Evolutionary conservation across 148 eudicot species (phyloP).

Genomic region (Limonium bicolor): DNA sequence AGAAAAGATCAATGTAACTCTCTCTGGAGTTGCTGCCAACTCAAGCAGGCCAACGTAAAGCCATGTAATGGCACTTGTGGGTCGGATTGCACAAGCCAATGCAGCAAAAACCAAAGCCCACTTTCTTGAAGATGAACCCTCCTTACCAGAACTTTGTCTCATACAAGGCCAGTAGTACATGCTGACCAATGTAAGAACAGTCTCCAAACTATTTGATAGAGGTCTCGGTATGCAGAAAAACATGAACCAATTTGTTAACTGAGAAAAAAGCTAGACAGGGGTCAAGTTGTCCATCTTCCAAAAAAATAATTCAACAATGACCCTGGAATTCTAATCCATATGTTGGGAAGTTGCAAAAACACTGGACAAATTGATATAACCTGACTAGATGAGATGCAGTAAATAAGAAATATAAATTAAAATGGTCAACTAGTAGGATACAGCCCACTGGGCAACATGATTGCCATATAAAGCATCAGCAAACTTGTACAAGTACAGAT

Average conservation of each 20-base stretch:
- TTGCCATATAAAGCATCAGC: slow-evolving; percentile 41
- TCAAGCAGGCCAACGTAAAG: slow-evolving; percentile 63
- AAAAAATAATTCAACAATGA: too few species aligned
- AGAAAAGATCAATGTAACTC: slow-evolving; percentile 45
- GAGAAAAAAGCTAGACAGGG: slow-evolving; percentile 57
- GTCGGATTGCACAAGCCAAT: slow-evolving; percentile 74
- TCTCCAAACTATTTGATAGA: slow-evolving; percentile 86
- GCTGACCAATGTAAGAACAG: slow-evolving; percentile 71
- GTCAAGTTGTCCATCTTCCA: slow-evolving; percentile 37
- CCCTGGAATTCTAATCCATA: too few species aligned
- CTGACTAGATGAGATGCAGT: neutral
- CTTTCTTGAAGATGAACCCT: slow-evolving; percentile 41
- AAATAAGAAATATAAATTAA: neutral
- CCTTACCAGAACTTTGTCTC: slow-evolving; percentile 28
- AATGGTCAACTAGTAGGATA: slow-evolving; percentile 60
- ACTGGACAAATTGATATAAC: neutral
- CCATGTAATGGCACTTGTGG: slow-evolving; percentile 92
- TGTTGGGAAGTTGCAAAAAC: neutral
- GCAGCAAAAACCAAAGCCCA: slow-evolving; percentile 62
- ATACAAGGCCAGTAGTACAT: slow-evolving; percentile 88
- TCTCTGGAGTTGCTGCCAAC: slow-evolving; percentile 33
- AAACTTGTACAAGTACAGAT: slow-evolving; percentile 67
- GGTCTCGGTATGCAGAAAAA: slow-evolving; percentile 85
- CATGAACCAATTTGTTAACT: slow-evolving; percentile 87
- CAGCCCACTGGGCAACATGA: slow-evolving; percentile 73